A percentile compares a stretch with the other conserved stretches of the same genome.
Evolutionary conservation across 2,329 filamentous ascomycete species (phyloP).

Genomic region (Scortechinia acanthostroma): DNA sequence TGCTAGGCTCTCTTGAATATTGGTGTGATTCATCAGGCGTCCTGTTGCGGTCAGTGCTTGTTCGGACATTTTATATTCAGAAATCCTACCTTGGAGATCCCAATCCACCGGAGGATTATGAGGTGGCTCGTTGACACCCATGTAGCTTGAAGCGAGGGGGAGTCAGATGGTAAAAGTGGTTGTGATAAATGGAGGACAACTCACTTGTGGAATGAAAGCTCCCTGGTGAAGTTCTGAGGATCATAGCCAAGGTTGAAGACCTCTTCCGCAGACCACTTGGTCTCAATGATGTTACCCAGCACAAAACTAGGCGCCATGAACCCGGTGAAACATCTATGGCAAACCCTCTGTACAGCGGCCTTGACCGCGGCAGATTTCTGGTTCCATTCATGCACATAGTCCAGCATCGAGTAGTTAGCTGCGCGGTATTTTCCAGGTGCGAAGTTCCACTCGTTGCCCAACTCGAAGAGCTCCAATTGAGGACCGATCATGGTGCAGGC

Average conservation of each 20-base stretch:
- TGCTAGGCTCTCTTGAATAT: slow-evolving; percentile 5
- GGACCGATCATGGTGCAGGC: not conserved
- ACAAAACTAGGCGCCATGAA: not conserved
- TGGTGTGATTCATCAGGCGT: slow-evolving; percentile 11
- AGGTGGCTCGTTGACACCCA: slow-evolving; percentile 4
- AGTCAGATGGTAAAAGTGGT: slow-evolving; percentile 5
- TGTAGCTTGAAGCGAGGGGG: slow-evolving; percentile 3
- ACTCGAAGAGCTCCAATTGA: not conserved
- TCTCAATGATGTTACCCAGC: not conserved
- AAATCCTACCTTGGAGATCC: slow-evolving; percentile 5
- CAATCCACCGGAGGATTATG: slow-evolving; percentile 5
- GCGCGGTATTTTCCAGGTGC: slow-evolving; percentile 5
- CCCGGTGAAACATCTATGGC: not conserved
- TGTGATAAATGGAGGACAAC: not conserved
- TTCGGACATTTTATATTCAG: not conserved
- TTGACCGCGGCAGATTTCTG: slow-evolving; percentile 5
- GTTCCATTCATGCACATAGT: slow-evolving; percentile 9
- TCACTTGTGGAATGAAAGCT: not conserved
- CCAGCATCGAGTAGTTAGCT: slow-evolving; percentile 6
- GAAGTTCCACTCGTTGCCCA: slow-evolving; percentile 4
- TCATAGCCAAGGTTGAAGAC: not conserved
- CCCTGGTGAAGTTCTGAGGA: not conserved
- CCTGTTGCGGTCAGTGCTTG: too few species aligned
- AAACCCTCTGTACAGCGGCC: slow-evolving; percentile 6
- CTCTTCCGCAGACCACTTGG: not conserved